Evolutionary conservation across 108 stramenopile species (phyloP), one percentile per base, ranked within the genome.

Genomic region (Hondaea fermentalgiana): DNA sequence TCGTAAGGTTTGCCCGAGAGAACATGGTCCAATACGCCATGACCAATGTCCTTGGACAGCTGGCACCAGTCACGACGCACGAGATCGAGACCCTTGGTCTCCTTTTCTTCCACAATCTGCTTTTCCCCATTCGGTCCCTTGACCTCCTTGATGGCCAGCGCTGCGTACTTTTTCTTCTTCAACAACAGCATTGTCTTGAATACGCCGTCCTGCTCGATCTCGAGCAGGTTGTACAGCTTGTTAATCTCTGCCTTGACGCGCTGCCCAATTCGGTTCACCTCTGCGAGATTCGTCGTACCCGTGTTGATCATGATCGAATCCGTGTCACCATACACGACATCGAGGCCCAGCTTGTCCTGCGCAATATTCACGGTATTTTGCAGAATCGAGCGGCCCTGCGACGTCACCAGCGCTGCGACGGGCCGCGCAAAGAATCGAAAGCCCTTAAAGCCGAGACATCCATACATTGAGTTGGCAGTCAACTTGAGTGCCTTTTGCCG

Each of bases 271-370:
- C 94, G 92, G 21, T 92, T 90, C 19, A 97, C 96, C 69, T 92
- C 93, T 4, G 87, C 55, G 72, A 98, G 93, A 87, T 98, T 97
- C 69, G 92, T 96, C 90, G 96, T 94, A 44, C 96, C 93, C 44
- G 99, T 98, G 92, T 99, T 98, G 94, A 99, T 97, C 99, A 99
- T 99, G 92, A 99, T 98, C 88, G 95, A 96, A 91, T 99, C 99
- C 8, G 99, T 99, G 91, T 99, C 99, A 69, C 99, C 99, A 91
- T 99, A 99, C 72, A 99, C 97, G 44, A 99, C 99, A 57, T 99
- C 98, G 25, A 99, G 93, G 49, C 97, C 97, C 58, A 99, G 94
- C 71, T 96, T 90, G 25, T 96, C 91, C 90, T 97, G 96, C 25
- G 98, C 96, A 72, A 99, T 93, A 87, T 98, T 96, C 8, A 98